Evolutionary conservation across 768 basidiomycete species (phyloP), one percentile per base, ranked within the genome.

Genomic region (Mycena belliarum): DNA sequence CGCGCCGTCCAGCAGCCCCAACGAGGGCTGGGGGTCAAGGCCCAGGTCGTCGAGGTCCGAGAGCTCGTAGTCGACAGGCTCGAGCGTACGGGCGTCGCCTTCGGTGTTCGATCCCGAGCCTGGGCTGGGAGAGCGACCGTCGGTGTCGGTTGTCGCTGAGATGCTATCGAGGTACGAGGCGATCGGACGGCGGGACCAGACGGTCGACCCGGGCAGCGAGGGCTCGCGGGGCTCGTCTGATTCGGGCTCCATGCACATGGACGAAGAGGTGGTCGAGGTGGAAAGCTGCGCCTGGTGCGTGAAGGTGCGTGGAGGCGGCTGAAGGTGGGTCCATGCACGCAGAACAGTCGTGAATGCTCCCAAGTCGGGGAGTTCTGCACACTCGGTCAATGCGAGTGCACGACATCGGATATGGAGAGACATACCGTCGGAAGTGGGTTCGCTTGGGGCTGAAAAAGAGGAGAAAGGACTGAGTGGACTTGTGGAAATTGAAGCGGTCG

Each of bases 1-100:
- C 0, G 87, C 88, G 57, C 85, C 84, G 56, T 88, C 88, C 16
- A 93, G 79, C 50, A 82, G 81, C 0, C 91, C 91, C 15, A 93
- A 72, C 3, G 87, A 89, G 0, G 91, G 89, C 44, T 82, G 77
- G 25, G 74, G 75, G 16, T 67, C 49, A 12, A 64, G 57, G 21
- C 77, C 76, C 3, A 64, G 59, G 25, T 64, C 69, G 49, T 67
- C 66, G 18, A 66, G 54, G 24, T 63, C 62, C 16, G 62, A 63
- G 7, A 60, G 62, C 55, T 63, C 62, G 21, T 63, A 63, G 33
- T 60, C 62, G 55, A 53, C 62, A 33, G 56, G 49, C 49, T 59
- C 61, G 12, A 58, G 57, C 7, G 61, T 63, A 7, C 40, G 49
- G 16, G 49, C 28, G 56, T 62, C 61, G 32, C 61, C 61, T 63